Base-by-base conservation (phyloP, 169 alveolate genomes). In the Plasmodium adleri region DNA sequence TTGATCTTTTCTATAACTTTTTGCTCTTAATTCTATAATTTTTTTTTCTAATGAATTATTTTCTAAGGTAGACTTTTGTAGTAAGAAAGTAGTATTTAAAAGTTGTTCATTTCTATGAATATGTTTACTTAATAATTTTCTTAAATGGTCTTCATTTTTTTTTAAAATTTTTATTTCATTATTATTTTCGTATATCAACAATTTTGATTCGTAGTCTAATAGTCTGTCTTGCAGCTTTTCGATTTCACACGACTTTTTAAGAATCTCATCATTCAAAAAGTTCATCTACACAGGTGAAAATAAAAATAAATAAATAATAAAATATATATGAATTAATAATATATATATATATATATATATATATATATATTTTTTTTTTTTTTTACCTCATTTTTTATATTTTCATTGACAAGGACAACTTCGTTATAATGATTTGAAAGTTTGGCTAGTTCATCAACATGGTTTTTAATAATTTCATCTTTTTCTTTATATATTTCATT, bases 31-130 rank as follows among this genome's bases (percentile, higher is more conserved):
- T 68, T 80, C 90, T 4, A 80, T 67, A 12, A 80, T 80, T 49
- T 68, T 66, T 45, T 80, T 70, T 32, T 80, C 90, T 26, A 80
- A 24, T 10, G 70, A 63, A 52, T 80, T 80, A 58, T 80, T 80
- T 68, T 80, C 90, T 56, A 80, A 49, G 3, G 90, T 80, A 1
- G 90, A 80, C 10, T 80, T 80, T 26, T 80, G 90, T 49, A 80
- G 15, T 6, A 80, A 72, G n/a, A 80, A 43, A 56, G 72, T 80
- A 5, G 90, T 80, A 45, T 80, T 80, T 7, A 67, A 52, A 12
- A 80, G 52, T 72, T 80, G 47, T 28, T 80, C 90, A 80, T 80
- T 80, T 26, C 72, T 80, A 60, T 47, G 90, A 4, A 63, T 80
- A 47, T 80, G 90, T 47, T 80, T 80, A 62, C 39, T 80, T 50